A percentile compares a stretch with the other conserved stretches of the same genome.
phyloP scores from a whole-genome alignment of 441 rosid genomes.

The Daphne laureola region DNA sequence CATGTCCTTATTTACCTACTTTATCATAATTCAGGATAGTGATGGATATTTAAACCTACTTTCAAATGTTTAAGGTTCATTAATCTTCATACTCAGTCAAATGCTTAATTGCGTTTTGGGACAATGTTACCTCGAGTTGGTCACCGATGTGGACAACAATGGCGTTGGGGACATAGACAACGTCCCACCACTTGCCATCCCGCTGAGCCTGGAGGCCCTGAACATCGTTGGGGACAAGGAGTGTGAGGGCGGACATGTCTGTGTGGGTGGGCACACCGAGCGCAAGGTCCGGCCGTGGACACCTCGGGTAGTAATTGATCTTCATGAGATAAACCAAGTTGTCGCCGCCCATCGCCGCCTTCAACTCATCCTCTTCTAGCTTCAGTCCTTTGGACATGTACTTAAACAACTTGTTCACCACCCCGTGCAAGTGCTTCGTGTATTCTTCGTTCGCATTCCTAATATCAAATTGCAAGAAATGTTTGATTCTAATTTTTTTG shows the following conservation, averaged over 20 bases:
- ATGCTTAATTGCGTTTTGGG: no score
- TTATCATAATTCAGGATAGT: no score
- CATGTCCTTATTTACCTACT: no score
- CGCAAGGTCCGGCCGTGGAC: conserved; percentile 27
- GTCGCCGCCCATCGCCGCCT: conserved; percentile 23
- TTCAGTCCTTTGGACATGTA: conserved; percentile 27
- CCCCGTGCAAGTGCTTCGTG: conserved; percentile 20
- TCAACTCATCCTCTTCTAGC: conserved; percentile 20
- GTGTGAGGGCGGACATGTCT: conserved; percentile 22
- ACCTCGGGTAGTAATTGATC: conserved; percentile 34
- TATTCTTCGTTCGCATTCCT: conserved; percentile 34
- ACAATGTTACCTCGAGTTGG: conserved; percentile 32
- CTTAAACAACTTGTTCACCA: conserved; percentile 21
- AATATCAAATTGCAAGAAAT: not conserved
- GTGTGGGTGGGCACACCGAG: conserved; percentile 31
- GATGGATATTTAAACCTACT: no score
- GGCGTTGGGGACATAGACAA: conserved; percentile 23
- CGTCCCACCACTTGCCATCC: conserved; percentile 27
- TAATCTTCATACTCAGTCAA: no score
- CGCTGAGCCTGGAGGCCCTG: conserved; percentile 33
- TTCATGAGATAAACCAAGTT: conserved; percentile 23
- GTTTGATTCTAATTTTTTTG: no score
- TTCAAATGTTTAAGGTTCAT: no score
- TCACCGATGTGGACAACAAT: conserved; percentile 33
- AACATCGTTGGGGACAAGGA: conserved; percentile 30